phyloP scores from a whole-genome alignment of 2,329 filamentous ascomycete species.

The Aspergillus sergii region DNA sequence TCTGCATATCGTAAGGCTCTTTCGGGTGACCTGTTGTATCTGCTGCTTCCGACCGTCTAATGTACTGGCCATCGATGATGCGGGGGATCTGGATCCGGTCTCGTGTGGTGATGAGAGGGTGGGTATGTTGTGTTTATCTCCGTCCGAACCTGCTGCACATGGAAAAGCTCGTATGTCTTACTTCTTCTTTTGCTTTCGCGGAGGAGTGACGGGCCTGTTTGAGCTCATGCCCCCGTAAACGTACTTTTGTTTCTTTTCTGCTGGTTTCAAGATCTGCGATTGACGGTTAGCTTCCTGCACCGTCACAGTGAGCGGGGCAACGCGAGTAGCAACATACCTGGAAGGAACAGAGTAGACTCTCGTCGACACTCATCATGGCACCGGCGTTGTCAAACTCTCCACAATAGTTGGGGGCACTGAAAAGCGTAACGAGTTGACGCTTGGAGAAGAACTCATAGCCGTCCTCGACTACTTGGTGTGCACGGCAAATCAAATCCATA shows the following conservation, averaged over 20 bases:
- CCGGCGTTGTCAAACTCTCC: constrained; percentile 99
- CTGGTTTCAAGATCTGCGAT: constrained; percentile 89
- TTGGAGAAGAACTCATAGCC: constrained; percentile 99
- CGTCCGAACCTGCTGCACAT: constrained; percentile 90
- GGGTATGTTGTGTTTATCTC: constrained; percentile 65
- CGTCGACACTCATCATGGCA: constrained; percentile 99
- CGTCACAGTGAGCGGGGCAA: neutral
- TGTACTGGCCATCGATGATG: constrained; percentile 30
- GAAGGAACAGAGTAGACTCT: constrained; percentile 98
- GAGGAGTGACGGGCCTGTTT: constrained; percentile 70
- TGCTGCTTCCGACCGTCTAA: constrained; percentile 28
- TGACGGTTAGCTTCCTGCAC: neutral
- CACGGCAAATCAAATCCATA: constrained; percentile 98
- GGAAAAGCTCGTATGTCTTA: constrained; percentile 71
- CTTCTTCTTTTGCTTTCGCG: constrained; percentile 71
- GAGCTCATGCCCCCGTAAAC: constrained; percentile 74
- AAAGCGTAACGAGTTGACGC: constrained; percentile 93
- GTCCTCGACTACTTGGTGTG: constrained; percentile 97
- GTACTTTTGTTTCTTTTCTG: constrained; percentile 99
- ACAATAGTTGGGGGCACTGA: constrained; percentile 98
- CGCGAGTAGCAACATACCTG: constrained; percentile 64
- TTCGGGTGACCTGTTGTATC: constrained; percentile 22
- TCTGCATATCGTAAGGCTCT: constrained; percentile 25
- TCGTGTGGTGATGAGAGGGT: constrained; percentile 29
- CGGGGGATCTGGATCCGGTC: constrained; percentile 25